Base-by-base conservation (phyloP, 2,329 filamentous ascomycete genomes). In the Aspergillus unguis region DNA sequence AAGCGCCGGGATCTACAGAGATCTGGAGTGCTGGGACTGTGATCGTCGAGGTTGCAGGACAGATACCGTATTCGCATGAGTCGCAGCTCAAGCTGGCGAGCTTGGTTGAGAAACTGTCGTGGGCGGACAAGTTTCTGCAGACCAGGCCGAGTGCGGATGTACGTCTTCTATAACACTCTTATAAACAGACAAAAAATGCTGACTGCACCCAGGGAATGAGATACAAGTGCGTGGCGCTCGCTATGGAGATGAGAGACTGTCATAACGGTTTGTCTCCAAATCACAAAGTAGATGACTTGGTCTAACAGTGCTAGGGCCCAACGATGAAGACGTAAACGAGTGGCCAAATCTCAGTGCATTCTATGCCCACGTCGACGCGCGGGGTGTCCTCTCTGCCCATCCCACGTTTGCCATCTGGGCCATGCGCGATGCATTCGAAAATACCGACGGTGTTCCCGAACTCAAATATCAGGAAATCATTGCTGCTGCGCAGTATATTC, bases 401-500 rank as follows among this genome's bases (percentile, higher is more conserved):
- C 29, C 46, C 4, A 27, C 26, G 7, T 44, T 35, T 29, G 44
- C 44, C 44, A 37, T 48, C 29, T 43, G 37, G 50, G 37, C 50
- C 2, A 42, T 52, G 50, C 50, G 44, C n/a, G 25, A 36, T 17
- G 37, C 50, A 10, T 48, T 52, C 9, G 50, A 52, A 37, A 27
- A 36, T 27, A 31, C 9, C n/a, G 17, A 31, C n/a, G 35, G 36
- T 11, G 37, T 36, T 27, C 17, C 43, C 10, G 44, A 33, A 1
- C 26, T 36, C 32, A 29, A 48, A n/a, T 37, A 29, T 4, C 38
- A 44, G 8, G 32, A 25, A 4, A 31, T 53, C 29, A 41, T 53
- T 37, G 44, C 50, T 35, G 44, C 50, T 4, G 50, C 44, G 10
- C 50, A 53, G 44, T 43, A 53, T 28, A 48, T 53, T 43, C 50